A percentile compares a stretch with the other conserved stretches of the same genome.
Conservation (phyloP, 805 yeast genomes). For the Pichia ethanolica region DNA sequence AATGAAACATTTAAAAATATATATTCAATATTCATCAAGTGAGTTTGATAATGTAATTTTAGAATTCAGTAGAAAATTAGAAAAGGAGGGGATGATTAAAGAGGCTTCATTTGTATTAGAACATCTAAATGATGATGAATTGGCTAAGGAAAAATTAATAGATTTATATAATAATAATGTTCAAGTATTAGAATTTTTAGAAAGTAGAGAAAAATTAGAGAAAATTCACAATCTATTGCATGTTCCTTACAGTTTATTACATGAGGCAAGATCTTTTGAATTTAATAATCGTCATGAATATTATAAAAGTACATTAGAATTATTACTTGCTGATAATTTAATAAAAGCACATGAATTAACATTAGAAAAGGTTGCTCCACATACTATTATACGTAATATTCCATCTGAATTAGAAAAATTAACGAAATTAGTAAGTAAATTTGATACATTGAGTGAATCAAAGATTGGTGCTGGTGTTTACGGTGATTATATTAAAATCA, state of each 20-base stretch:
- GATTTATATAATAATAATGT: slow-evolving; percentile 30
- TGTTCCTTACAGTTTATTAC: slow-evolving; percentile 42
- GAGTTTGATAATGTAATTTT: slow-evolving; percentile 17
- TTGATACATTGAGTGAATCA: slow-evolving; percentile 44
- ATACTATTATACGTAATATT: slow-evolving; percentile 45
- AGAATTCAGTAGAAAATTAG: slow-evolving; percentile 45
- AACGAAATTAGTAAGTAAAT: slow-evolving; percentile 33
- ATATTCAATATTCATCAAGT: slow-evolving; percentile 10
- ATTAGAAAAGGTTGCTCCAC: slow-evolving; percentile 61
- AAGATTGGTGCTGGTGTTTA: slow-evolving; percentile 52
- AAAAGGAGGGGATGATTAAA: slow-evolving; percentile 38
- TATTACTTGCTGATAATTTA: slow-evolving; percentile 53
- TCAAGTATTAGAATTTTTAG: slow-evolving; percentile 23
- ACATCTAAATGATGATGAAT: slow-evolving; percentile 43
- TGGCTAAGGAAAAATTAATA: slow-evolving; percentile 36
- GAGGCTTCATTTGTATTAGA: slow-evolving; percentile 59
- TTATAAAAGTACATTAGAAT: slow-evolving; percentile 52
- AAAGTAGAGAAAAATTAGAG: slow-evolving; percentile 25
- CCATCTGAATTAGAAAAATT: slow-evolving; percentile 21
- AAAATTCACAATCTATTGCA: slow-evolving; percentile 33
- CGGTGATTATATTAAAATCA: slow-evolving; percentile 37
- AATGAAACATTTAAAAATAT: slow-evolving; percentile 20
- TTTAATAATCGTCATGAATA: slow-evolving; percentile 43
- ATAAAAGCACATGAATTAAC: slow-evolving; percentile 58
- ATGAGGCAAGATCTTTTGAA: slow-evolving; percentile 54